Base-by-base conservation (phyloP, 1,284 basidiomycete genomes). In the Cryptococcus deneoformans region DNA sequence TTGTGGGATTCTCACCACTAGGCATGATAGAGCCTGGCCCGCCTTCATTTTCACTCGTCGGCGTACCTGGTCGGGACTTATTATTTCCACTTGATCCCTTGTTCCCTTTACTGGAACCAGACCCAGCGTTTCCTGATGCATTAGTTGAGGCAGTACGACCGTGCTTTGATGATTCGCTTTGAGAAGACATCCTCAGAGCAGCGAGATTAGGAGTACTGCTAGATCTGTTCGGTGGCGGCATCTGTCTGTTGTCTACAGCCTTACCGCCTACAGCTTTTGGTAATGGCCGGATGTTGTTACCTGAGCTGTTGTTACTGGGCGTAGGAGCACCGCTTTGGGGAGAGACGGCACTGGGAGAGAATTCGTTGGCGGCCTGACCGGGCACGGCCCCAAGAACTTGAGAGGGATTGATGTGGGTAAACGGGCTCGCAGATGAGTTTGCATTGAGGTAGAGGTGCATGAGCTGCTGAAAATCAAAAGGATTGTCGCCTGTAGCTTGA, bases 351-450 rank as follows among this genome's bases (percentile, higher is more conserved):
- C 60, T 59, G 1, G 65, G 56, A 1, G 65, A 63, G 50, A 57
- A 56, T 5, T 64, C 56, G 53, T 53, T 56, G 6, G 50, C 24
- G 8, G 44, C 12, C 24, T 56, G 48, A 24, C 61, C 40, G 20
- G 58, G 46, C 7, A 53, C 38, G 29, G 54, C 53, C 40, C 85
- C 82, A 53, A 92, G 79, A 50, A 92, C 88, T 75, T 93, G 89
- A 20, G 86, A 87, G 2, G 92, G 91, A 79, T 94, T 89, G 60
- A 94, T 88, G 74, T 90, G 88, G 37, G 90, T 92, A 78, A 85
- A 90, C 4, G 85, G 85, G 20, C 61, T 64, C 12, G 68, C 65
- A 10, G 69, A 55, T 8, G 68, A 61, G 50, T 73, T 73, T 45
- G 76, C 70, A 43, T 72, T 70, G 44, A 78, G 67, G 61, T 78